Evolutionary conservation across 192 early-diverging fungal species (phyloP), one percentile per base, ranked within the genome.

Genomic region (Glomus cerebriforme): DNA sequence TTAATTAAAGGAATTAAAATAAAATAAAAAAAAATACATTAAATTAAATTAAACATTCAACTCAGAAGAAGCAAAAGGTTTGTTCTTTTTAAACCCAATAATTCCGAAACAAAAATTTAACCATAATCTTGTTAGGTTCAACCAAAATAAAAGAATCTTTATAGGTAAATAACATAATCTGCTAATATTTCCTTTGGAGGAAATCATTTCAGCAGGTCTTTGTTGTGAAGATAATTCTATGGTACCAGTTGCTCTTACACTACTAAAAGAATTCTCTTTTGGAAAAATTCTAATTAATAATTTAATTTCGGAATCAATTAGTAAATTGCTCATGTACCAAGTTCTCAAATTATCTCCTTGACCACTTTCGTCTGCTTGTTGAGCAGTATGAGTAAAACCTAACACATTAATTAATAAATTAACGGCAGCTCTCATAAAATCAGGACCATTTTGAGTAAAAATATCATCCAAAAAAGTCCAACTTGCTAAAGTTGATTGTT

Each of bases 381-480:
- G 74, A 29, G 64, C 24, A 0, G 74, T 76, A 76, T 76, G 74
- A 22, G 74, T 63, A 26, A 76, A 76, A 22, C 59, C 32, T 26
- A 76, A 64, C 12, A 76, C 74, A 39, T 76, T 76, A n/a, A 63
- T 7, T 29, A 76, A 63, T 37, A 76, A 45, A 43, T 76, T 76
- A 47, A 76, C 74, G 17, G 32, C n/a, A 49, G 74, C 74, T 29
- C 74, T 47, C 74, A 76, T 76, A 64, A 76, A 76, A 76, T 76
- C 74, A 17, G 59, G 26, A 15, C 49, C 74, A 35, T 76, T 76
- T 39, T 76, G 74, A 17, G 74, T 76, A 5, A 76, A 64, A n/a
- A 24, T 76, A 29, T 76, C 59, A 76, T 76, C 74, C 9, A 76
- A 76, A 76, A 76, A 76, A 13, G 74, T 76, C 74, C 74, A 76